Base-by-base conservation (phyloP, 2,329 filamentous ascomycete genomes). In the Ceratocystis eucalypticola region DNA sequence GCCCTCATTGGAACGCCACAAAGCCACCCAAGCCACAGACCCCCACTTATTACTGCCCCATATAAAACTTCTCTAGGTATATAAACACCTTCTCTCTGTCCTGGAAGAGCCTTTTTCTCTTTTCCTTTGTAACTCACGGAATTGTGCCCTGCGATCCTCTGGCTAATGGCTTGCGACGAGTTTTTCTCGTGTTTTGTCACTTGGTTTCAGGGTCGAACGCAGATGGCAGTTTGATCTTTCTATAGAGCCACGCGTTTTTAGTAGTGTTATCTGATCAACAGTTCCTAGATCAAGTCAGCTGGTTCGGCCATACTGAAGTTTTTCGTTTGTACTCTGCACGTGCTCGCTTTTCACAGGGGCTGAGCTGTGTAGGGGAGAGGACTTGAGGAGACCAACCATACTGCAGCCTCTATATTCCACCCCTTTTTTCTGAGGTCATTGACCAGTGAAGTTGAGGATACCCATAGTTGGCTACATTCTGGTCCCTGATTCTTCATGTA, bases 251-350 rank as follows among this genome's bases (percentile, higher is more conserved):
- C 86, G 25, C 48, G 10, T 83, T 76, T 74, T 73, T 77, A 71
- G 86, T 91, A 88, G 84, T 91, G 87, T 88, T 82, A 86, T 92
- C 88, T 88, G 85, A 89, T 91, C 88, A 90, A 96, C 91, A 94
- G 89, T 86, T 94, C 87, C 89, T 76, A 95, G 87, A 96, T 50
- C 12, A 59, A 59, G 55, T 10, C 55, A 59, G 55, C 28, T 59
- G 28, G 55, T 59, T 59, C n/a, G 55, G 55, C 28, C 55, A n/a
- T 59, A 37, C 30, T 20, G 25, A 17, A 30, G 55, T n/a, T 59
- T 59, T 59, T 59, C 55, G 55, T 17, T 59, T 37, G 55, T 37
- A 59, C 55, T 59, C 30, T 59, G 28, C 28, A 30, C 55, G 33
- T 59, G 55, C 55, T 59, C 55, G 55, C 55, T 37, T 28, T 59